A percentile compares a stretch with the other conserved stretches of the same genome.
Evolutionary conservation across 2,329 filamentous ascomycete species (phyloP).

Genomic region (Hypoxylon sp.): DNA sequence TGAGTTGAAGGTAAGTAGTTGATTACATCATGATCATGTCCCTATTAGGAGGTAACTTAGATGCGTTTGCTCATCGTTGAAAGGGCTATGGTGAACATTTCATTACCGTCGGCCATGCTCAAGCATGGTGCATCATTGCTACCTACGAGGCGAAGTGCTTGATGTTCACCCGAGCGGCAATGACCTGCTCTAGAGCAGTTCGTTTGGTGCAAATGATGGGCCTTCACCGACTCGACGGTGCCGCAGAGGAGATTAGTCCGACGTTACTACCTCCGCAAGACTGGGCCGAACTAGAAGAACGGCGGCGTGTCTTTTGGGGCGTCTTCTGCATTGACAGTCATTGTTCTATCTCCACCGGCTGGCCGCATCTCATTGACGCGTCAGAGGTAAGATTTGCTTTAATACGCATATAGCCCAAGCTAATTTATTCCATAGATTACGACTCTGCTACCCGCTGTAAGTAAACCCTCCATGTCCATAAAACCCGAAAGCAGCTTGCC

Average conservation of each 20-base stretch:
- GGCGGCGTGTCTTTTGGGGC: slow-evolving; percentile 87
- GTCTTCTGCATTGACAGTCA: slow-evolving; percentile 86
- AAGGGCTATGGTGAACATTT: slow-evolving; percentile 81
- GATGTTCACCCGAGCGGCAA: slow-evolving; percentile 86
- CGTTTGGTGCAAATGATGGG: slow-evolving; percentile 87
- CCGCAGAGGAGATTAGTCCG: slow-evolving; percentile 64
- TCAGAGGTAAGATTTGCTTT: slow-evolving; percentile 65
- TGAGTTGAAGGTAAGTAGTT: slow-evolving; percentile 76
- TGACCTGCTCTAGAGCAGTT: slow-evolving; percentile 78
- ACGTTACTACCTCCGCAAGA: slow-evolving; percentile 78
- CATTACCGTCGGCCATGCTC: slow-evolving; percentile 81
- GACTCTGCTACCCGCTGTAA: slow-evolving; percentile 76
- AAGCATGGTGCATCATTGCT: slow-evolving; percentile 80
- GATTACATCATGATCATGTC: not conserved
- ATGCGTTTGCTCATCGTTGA: slow-evolving; percentile 26
- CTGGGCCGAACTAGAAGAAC: slow-evolving; percentile 85
- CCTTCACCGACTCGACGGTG: slow-evolving; percentile 60
- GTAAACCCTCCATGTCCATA: slow-evolving; percentile 16
- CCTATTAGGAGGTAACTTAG: not conserved
- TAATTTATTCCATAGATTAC: slow-evolving; percentile 63
- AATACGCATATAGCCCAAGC: slow-evolving; percentile 5
- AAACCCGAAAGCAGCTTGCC: not conserved
- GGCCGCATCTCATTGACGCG: slow-evolving; percentile 84
- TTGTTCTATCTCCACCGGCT: slow-evolving; percentile 88
- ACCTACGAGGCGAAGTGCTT: slow-evolving; percentile 87